A percentile compares a stretch with the other conserved stretches of the same genome.
phyloP scores from a whole-genome alignment of 2,329 filamentous ascomycete species.

The Aspergillus brasiliensis region DNA sequence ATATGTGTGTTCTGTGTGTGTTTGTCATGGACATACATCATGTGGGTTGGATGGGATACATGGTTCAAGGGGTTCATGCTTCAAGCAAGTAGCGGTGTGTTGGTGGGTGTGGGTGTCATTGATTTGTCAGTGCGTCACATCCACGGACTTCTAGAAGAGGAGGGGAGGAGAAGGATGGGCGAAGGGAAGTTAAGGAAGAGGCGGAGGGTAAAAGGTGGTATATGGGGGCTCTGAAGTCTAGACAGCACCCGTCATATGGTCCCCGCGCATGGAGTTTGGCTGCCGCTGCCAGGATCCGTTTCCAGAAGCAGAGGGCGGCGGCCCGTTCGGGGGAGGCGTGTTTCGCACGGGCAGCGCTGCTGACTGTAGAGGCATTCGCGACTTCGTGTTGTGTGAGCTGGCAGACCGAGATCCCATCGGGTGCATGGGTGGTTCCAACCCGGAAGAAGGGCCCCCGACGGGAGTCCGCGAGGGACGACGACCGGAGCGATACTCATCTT shows the following conservation, averaged over 20 bases:
- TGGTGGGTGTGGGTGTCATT: too few species aligned
- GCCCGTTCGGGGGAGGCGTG: constrained; percentile 59
- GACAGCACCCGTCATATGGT: constrained; percentile 18
- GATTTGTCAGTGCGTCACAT: constrained; percentile 6
- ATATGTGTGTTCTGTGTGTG: constrained; percentile 8
- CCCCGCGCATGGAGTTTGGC: constrained; percentile 23
- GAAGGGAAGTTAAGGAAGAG: neutral
- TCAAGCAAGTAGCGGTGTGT: constrained; percentile 14
- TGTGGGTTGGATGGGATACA: constrained; percentile 16
- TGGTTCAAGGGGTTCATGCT: constrained; percentile 3
- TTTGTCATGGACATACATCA: constrained; percentile 4
- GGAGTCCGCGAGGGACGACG: constrained; percentile 33
- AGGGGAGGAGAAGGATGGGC: neutral
- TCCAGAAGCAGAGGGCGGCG: constrained; percentile 60
- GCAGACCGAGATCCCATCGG: constrained; percentile 43
- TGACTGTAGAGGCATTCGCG: constrained; percentile 44
- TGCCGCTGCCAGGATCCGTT: constrained; percentile 30
- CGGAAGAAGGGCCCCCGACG: constrained; percentile 39
- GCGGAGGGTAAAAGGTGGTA: too few species aligned
- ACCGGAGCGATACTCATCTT: constrained; percentile 32
- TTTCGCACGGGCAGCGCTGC: constrained; percentile 68
- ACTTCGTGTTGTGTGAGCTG: constrained; percentile 41
- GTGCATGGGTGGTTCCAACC: constrained; percentile 40
- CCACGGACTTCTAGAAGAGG: neutral
- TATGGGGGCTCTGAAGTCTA: constrained; percentile 1